These are phyloP conservation scores for Phytophthora nicotianae DNA, from an alignment of 352 stramenopile genomes.

Conservation along the genomic window DNA sequence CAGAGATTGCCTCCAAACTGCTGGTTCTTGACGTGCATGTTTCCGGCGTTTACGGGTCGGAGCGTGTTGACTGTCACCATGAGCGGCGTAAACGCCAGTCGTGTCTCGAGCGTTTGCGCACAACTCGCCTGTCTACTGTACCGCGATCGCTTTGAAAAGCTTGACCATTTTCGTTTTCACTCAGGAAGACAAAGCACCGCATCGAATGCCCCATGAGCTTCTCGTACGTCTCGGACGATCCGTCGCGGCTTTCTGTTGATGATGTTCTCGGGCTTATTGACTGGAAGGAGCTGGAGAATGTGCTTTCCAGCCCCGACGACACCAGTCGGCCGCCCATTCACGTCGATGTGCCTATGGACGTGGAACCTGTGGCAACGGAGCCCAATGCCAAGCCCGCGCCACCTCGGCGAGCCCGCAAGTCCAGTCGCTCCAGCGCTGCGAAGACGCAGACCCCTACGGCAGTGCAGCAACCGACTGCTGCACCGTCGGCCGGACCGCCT, in stretches of 20 bases:
- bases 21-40: conserved; percentile 9
- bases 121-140: conserved; percentile 14
- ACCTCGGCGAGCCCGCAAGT: conserved; percentile 8
- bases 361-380: conserved; percentile 4
- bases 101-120: conserved; percentile 31
- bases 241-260: conserved; percentile 34
- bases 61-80: conserved; percentile 19
- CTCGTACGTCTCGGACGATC: conserved; percentile 33
- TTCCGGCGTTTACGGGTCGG: conserved; percentile 23
- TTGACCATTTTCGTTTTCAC: conserved; percentile 28
- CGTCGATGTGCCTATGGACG: conserved; percentile 11
- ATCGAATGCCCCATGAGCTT: conserved; percentile 33
- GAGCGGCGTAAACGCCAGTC: conserved; percentile 30
- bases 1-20: background rate
- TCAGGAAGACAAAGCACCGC: conserved; percentile 17
- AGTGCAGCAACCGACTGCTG: background rate
- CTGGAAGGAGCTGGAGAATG: conserved; percentile 39
- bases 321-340: conserved; percentile 13
- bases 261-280: conserved; percentile 38
- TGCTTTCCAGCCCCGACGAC: conserved; percentile 29
- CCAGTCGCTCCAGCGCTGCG: conserved; percentile 4
- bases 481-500: conserved; percentile 5
- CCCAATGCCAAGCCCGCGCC: conserved; percentile 9
- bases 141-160: background rate
- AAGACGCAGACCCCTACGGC: conserved; percentile 12